Conservation (phyloP, 805 yeast species). For the Starmerella sp. region DNA sequence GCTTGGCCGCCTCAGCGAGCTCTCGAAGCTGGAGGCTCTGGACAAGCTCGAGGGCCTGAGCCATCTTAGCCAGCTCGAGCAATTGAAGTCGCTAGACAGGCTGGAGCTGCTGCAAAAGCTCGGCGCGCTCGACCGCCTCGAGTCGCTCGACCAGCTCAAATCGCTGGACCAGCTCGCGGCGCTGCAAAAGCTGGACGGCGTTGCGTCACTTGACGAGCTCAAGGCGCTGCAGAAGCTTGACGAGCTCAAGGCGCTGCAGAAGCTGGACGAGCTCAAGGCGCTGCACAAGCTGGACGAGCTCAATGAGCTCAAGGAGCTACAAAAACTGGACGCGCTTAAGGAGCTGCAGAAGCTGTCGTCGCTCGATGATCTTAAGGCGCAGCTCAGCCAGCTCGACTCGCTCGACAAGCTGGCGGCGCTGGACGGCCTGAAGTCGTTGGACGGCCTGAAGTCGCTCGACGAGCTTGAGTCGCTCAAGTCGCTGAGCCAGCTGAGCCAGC, state of each 20-base stretch:
- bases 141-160: background rate
- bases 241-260: background rate
- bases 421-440: background rate
- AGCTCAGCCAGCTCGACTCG: conserved; percentile 8
- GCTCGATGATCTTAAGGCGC: background rate
- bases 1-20: background rate
- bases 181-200: background rate
- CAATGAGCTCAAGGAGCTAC: background rate
- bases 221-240: background rate
- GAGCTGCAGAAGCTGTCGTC: background rate
- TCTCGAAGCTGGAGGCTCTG: background rate
- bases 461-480: background rate
- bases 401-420: background rate
- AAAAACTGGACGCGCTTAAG: background rate
- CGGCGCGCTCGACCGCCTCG: background rate
- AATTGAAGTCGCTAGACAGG: background rate
- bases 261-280: background rate
- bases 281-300: background rate
- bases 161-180: background rate
- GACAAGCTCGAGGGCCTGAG: background rate
- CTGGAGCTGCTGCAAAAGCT: background rate
- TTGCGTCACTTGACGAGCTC: background rate
- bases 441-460: background rate
- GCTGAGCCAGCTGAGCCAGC: conserved; percentile 3
- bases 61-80: background rate